Evolutionary conservation across 345 rosid species (phyloP).

Genomic region (Ceriops decandra): DNA sequence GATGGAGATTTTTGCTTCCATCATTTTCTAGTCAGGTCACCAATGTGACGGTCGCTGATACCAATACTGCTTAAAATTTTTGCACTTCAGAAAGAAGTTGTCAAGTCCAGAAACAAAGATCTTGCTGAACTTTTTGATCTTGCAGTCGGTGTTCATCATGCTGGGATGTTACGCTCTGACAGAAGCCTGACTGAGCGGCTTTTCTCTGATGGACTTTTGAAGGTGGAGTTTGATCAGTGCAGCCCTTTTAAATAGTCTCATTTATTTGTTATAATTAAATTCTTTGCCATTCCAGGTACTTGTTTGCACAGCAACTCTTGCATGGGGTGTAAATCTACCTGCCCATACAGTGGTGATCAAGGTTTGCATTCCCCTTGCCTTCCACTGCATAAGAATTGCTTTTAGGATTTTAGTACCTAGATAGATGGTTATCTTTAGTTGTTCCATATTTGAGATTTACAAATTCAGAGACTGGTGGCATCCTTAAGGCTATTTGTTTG

Average conservation of each 20-base stretch:
- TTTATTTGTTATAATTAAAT: conserved; percentile 10
- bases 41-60: conserved; percentile 13
- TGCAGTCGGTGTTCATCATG: conserved; percentile 88
- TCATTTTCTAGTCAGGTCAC: neutral
- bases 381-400: too few species aligned
- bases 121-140: conserved; percentile 69
- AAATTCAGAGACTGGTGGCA: neutral
- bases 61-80: conserved; percentile 12
- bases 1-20: conserved; percentile 6
- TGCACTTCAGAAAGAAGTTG: conserved; percentile 70
- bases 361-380: conserved; percentile 40
- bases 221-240: conserved; percentile 41
- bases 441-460: neutral
- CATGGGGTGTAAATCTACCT: conserved; percentile 99
- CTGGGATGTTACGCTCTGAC: conserved; percentile 95
- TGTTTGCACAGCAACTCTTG: conserved; percentile 97
- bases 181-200: conserved; percentile 91
- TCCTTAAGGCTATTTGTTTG: too few species aligned
- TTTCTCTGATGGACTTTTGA: conserved; percentile 86
- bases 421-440: neutral
- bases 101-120: conserved; percentile 94
- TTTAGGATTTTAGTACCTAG: neutral
- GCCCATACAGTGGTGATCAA: conserved; percentile 98
- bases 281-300: conserved; percentile 60
- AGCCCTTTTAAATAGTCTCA: conserved; percentile 9